Evolutionary conservation across 2,329 filamentous ascomycete species (phyloP), one percentile per base, ranked within the genome.

Genomic region (Diaporthe sp.): DNA sequence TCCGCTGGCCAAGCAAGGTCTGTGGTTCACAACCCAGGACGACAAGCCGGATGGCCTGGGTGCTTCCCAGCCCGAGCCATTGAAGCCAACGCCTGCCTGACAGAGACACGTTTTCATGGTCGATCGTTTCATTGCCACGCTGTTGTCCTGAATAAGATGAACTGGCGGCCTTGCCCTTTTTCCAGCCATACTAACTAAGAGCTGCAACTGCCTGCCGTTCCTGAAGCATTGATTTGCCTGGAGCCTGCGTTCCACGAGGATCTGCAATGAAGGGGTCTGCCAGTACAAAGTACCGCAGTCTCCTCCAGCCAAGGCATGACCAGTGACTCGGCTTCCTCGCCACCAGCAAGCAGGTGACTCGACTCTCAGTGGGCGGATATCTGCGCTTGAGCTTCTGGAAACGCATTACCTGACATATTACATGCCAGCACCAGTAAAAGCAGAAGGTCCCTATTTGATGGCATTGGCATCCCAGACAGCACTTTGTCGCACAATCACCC

Each of bases 1-100:
- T 53, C 62, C 65, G 65, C 65, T 22, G 46, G 65, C 65, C 65
- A 53, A 68, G 65, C 46, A 68, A 68, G 17, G 46, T 68, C 65
- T 68, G 65, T 70, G 65, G 34, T 70, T 55, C 49, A 55, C 34
- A 70, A 55, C 25, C 46, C 65, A 55, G 49, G 34, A 70, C 34
- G 49, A 70, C 65, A 70, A 70, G 49, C 65, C 65, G 65, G 49
- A 55, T 28, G 34, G 49, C 46, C 65, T 68, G 65, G 65, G 46
- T 68, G 65, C 65, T 68, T 25, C 65, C 46, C 22, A 55, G 65
- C 49, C 65, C 49, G 49, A 55, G 34, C 34, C 46, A 7, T 25
- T 31, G 31, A 49, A 28, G 19, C 46, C 34, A 39, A n/a, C 15
- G 12, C 46, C 65, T 19, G 62, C 58, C 44, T 39, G 12, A n/a